These are phyloP conservation scores for Boletus subparvulus DNA, from an alignment of 768 basidiomycete species.

Conservation along the genomic window DNA sequence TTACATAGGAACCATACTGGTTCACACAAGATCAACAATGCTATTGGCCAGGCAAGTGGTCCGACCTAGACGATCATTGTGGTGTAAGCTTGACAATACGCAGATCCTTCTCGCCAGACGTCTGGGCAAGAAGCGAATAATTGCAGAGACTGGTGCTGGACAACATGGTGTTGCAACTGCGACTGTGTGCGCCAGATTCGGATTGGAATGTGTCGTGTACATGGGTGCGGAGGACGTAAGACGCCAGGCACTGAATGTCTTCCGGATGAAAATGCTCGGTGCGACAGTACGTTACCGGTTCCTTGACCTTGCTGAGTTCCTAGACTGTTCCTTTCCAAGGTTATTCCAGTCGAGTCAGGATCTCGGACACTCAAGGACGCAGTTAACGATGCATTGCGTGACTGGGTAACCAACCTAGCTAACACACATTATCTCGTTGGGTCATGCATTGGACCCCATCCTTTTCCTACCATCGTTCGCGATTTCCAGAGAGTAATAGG, in stretches of 20 bases:
- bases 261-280: conserved; percentile 97
- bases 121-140: conserved; percentile 94
- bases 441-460: conserved; percentile 96
- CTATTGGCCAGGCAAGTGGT: conserved; percentile 81
- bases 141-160: conserved; percentile 98
- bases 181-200: conserved; percentile 96
- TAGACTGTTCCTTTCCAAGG: conserved; percentile 45
- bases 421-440: conserved; percentile 97
- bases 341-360: conserved; percentile 90
- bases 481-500: conserved; percentile 98
- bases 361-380: conserved; percentile 97
- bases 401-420: conserved; percentile 96
- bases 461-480: conserved; percentile 98
- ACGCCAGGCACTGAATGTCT: conserved; percentile 95
- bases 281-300: conserved; percentile 57
- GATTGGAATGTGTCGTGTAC: conserved; percentile 91
- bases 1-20: conserved; percentile 89
- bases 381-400: conserved; percentile 96
- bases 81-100: background rate
- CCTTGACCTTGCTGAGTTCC: background rate
- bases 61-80: background rate
- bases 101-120: conserved; percentile 92
- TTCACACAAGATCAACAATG: conserved; percentile 99
- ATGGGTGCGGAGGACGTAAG: conserved; percentile 99
- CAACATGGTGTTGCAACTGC: conserved; percentile 99